Evolutionary conservation across 345 rosid species (phyloP).

Genomic region (Eucalyptus viminalis): DNA sequence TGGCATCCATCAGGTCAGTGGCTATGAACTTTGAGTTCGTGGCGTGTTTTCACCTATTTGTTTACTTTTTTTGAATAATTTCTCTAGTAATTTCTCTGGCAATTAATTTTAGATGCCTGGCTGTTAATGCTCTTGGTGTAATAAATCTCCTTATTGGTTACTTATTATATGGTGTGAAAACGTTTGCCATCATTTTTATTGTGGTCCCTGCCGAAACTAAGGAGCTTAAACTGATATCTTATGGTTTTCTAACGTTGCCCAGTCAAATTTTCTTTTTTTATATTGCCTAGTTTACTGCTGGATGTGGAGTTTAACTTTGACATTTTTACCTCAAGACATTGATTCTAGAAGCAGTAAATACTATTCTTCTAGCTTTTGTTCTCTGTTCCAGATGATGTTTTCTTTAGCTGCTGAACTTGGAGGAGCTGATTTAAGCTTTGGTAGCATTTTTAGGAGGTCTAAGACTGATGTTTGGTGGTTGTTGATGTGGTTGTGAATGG

Average conservation of each 20-base stretch:
- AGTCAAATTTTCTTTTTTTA: neutral
- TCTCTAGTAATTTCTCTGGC: neutral
- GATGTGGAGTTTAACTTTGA: neutral
- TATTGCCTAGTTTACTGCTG: neutral
- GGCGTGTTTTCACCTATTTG: neutral
- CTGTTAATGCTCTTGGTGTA: neutral
- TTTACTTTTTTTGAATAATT: neutral
- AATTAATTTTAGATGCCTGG: neutral
- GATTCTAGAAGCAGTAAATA: neutral
- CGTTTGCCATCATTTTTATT: neutral
- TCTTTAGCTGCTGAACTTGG: neutral
- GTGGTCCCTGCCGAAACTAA: neutral
- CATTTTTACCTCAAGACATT: neutral
- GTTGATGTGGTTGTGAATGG: neutral
- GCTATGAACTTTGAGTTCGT: neutral
- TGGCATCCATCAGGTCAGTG: slow-evolving; percentile 78
- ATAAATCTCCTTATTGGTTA: neutral
- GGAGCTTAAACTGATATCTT: neutral
- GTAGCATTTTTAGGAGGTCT: neutral
- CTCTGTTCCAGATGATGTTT: neutral
- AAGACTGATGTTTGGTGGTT: neutral
- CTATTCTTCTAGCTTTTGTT: neutral
- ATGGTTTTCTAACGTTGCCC: neutral
- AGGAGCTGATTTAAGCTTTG: neutral
- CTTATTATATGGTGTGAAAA: neutral